Percentiles rank a stretch among this genome's conserved stretches.
These are phyloP conservation scores for Suillus weaverae DNA, from an alignment of 768 basidiomycete species.

Conservation along the genomic window DNA sequence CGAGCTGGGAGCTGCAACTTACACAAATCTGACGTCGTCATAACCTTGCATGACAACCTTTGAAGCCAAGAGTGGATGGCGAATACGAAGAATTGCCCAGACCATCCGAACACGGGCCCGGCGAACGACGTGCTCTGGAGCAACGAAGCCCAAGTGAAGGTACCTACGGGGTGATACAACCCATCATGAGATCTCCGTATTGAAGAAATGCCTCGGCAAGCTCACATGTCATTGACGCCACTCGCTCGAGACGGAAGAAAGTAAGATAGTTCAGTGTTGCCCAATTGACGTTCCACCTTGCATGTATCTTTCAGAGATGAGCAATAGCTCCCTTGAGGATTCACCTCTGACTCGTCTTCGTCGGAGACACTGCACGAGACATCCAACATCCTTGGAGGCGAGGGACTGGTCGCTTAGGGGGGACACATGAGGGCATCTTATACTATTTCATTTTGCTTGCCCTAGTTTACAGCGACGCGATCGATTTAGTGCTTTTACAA, in stretches of 20 bases:
- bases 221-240: constrained; percentile 87
- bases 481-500: not conserved
- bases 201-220: not conserved
- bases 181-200: not conserved
- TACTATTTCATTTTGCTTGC: not conserved
- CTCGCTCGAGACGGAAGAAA: constrained; percentile 75
- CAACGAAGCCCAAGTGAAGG: constrained; percentile 67
- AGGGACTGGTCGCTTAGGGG: not conserved
- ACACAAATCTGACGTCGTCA: constrained; percentile 69
- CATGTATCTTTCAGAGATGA: constrained; percentile 3
- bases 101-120: constrained; percentile 52
- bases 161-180: constrained; percentile 52
- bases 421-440: not conserved
- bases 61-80: constrained; percentile 74
- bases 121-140: constrained; percentile 42
- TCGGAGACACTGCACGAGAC: not conserved
- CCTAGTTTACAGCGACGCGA: not conserved
- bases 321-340: not conserved
- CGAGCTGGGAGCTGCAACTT: constrained; percentile 24
- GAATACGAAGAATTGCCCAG: constrained; percentile 71
- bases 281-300: constrained; percentile 52
- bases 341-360: not conserved
- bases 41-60: constrained; percentile 59
- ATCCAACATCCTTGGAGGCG: constrained; percentile 3
- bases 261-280: constrained; percentile 78